These are phyloP conservation scores for Phytophthora aleatoria DNA, from an alignment of 352 stramenopile genomes.

Conservation along the genomic window DNA sequence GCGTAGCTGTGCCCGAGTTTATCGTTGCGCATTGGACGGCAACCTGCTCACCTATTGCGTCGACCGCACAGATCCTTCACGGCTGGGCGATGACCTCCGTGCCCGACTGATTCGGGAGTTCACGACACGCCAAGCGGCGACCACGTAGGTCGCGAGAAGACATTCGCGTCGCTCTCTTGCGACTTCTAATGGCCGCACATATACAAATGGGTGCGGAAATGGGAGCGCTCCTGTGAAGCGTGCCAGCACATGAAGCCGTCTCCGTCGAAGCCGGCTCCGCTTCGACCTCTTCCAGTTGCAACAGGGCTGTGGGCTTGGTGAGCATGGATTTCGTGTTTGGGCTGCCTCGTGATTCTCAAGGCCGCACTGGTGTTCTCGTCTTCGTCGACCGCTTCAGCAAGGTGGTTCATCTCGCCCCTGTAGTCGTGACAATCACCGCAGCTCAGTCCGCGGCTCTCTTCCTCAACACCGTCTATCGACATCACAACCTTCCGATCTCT, in stretches of 20 bases:
- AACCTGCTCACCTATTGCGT: too few species aligned
- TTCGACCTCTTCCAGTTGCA: background rate
- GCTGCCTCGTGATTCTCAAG: background rate
- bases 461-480: conserved; percentile 7
- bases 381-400: conserved; percentile 4
- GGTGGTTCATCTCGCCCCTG: conserved; percentile 1
- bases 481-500: conserved; percentile 9
- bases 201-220: background rate
- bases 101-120: too few species aligned
- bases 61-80: too few species aligned
- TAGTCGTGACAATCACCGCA: background rate
- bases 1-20: too few species aligned
- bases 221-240: background rate
- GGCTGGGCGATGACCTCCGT: too few species aligned
- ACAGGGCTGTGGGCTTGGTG: background rate
- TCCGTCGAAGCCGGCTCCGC: background rate
- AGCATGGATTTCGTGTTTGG: conserved; percentile 2
- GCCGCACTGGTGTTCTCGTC: background rate
- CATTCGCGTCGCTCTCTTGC: too few species aligned
- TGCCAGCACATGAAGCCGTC: background rate
- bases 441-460: background rate
- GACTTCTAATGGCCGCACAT: background rate
- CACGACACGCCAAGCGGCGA: too few species aligned
- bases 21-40: too few species aligned
- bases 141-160: too few species aligned